These are phyloP conservation scores for Yamadazyma laniorum DNA, from an alignment of 805 yeast species.

Conservation along the genomic window DNA sequence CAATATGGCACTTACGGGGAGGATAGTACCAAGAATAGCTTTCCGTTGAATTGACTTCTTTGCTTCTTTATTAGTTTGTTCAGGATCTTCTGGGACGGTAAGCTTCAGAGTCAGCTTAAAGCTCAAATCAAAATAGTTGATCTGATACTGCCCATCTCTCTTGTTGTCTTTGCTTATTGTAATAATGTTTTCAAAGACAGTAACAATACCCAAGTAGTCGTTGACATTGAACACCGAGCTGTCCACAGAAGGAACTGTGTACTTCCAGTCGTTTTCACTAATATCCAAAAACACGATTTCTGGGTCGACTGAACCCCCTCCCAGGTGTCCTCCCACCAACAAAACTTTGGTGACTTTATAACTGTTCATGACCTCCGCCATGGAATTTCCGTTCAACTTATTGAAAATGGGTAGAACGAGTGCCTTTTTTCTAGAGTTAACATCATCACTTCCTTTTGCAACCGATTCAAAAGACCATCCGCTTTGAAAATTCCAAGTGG, in stretches of 20 bases:
- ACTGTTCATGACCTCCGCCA: slow-evolving; percentile 24
- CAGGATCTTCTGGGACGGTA: slow-evolving; percentile 7
- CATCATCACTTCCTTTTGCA: slow-evolving; percentile 22
- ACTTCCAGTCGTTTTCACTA: slow-evolving; percentile 12
- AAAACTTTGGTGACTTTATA: slow-evolving; percentile 43
- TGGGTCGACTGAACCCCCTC: slow-evolving; percentile 8
- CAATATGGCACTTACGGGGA: slow-evolving; percentile 29
- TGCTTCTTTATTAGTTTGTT: background rate
- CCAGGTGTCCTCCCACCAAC: slow-evolving; percentile 58
- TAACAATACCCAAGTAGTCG: slow-evolving; percentile 13
- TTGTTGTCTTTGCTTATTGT: slow-evolving; percentile 6
- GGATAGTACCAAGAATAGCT: slow-evolving; percentile 38
- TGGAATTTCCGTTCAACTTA: slow-evolving; percentile 19
- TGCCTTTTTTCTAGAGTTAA: slow-evolving; percentile 55
- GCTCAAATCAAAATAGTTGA: slow-evolving; percentile 11
- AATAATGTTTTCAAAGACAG: slow-evolving; percentile 15
- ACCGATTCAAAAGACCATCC: slow-evolving; percentile 60
- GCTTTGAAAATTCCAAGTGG: slow-evolving; percentile 65
- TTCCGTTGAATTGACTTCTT: slow-evolving; percentile 18
- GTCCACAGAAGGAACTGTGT: slow-evolving; percentile 1
- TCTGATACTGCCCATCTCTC: slow-evolving; percentile 8
- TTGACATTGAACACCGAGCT: slow-evolving; percentile 3
- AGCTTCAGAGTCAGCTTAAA: slow-evolving; percentile 8
- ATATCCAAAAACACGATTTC: slow-evolving; percentile 5
- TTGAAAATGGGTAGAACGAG: slow-evolving; percentile 55